Conservation (phyloP, 2,329 filamentous ascomycete species). For the Claviceps monticola region DNA sequence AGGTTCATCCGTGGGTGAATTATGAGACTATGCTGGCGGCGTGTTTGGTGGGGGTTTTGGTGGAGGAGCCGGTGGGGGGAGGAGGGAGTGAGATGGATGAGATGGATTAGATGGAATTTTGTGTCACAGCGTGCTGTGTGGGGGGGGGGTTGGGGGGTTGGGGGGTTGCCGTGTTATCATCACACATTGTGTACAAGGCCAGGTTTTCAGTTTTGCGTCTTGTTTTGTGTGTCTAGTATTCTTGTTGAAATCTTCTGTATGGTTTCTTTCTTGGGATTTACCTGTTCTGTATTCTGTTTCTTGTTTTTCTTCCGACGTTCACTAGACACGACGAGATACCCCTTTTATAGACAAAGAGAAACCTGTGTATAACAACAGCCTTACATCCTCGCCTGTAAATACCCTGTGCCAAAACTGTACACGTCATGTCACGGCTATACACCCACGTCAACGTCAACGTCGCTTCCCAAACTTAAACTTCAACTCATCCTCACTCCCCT, state of each 20-base stretch:
- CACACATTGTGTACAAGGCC: too few species aligned
- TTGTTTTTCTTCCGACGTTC: neutral
- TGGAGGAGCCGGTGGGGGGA: conserved; percentile 37
- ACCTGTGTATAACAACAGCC: neutral
- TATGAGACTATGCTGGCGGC: conserved; percentile 54
- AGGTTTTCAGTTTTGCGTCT: neutral
- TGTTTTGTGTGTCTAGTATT: neutral
- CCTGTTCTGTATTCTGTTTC: neutral
- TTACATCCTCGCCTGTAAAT: neutral
- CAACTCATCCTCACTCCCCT: conserved; percentile 43
- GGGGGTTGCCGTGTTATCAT: too few species aligned
- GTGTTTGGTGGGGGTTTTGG: conserved; percentile 49
- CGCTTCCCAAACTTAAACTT: conserved; percentile 42
- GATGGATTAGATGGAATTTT: conserved; percentile 35
- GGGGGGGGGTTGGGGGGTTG: too few species aligned
- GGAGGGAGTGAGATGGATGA: conserved; percentile 37
- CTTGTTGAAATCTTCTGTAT: too few species aligned
- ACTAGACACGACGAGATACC: conserved; percentile 4
- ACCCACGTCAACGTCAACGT: conserved; percentile 19
- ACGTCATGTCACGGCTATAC: too few species aligned
- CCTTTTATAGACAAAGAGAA: conserved; percentile 1
- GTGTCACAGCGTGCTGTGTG: neutral
- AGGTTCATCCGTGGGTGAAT: conserved; percentile 60
- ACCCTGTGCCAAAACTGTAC: neutral
- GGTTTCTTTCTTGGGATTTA: neutral